Conservation (phyloP, 164 flowering plant species). For the Tinospora cordifolia region DNA sequence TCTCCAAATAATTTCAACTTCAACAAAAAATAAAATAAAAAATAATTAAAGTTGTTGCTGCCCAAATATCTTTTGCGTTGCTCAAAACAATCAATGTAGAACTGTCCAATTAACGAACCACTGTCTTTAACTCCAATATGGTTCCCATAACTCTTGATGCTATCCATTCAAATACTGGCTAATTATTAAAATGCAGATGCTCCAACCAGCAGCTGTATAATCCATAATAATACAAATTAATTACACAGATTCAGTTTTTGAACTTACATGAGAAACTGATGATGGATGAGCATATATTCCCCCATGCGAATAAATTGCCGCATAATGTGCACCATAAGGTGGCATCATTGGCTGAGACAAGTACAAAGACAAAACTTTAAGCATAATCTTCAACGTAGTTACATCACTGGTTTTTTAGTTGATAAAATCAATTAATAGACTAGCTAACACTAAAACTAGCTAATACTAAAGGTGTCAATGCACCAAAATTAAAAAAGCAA, state of each 20-base stretch:
- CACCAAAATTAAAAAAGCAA: background rate
- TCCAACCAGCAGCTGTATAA: background rate
- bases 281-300: slow-evolving; percentile 86
- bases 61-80: background rate
- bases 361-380: slow-evolving; percentile 5
- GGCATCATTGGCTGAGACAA: slow-evolving; percentile 70
- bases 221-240: background rate
- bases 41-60: background rate
- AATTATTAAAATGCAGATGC: background rate
- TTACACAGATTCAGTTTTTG: background rate
- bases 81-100: background rate
- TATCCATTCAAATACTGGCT: too few species aligned
- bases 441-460: slow-evolving; percentile 2
- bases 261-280: slow-evolving; percentile 65
- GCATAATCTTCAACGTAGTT: background rate
- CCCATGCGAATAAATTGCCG: slow-evolving; percentile 78
- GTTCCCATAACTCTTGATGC: too few species aligned
- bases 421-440: background rate
- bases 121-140: too few species aligned
- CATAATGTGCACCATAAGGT: slow-evolving; percentile 86
- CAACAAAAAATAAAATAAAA: too few species aligned
- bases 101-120: too few species aligned
- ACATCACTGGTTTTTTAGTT: background rate
- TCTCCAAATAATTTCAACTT: too few species aligned
- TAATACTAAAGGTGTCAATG: background rate